phyloP scores from a whole-genome alignment of 305 asterid genomes.

The Solanum hybrid region DNA sequence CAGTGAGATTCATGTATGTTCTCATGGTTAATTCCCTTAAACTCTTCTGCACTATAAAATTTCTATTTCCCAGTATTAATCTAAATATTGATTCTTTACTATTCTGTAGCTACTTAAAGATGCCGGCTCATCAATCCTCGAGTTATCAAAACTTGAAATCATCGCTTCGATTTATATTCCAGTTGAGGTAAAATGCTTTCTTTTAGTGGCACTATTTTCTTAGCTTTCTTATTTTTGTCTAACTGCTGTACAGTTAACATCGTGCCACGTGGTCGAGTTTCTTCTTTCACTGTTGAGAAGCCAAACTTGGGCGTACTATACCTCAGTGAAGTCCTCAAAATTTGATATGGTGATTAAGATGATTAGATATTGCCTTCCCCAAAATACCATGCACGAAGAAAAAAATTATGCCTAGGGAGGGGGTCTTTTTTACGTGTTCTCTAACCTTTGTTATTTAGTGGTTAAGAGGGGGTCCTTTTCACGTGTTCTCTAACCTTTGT shows the following conservation, averaged over 20 bases:
- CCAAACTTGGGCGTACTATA: background rate
- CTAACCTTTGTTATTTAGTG: background rate
- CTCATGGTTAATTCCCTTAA: constrained; percentile 11
- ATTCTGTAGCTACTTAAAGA: constrained; percentile 75
- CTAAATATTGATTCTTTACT: constrained; percentile 29
- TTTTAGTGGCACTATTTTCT: background rate
- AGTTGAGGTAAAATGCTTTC: constrained; percentile 12
- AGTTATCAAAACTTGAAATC: constrained; percentile 69
- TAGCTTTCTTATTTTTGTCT: background rate
- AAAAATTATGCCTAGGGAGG: background rate
- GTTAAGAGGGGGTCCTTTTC: background rate
- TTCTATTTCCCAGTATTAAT: constrained; percentile 10
- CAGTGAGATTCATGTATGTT: constrained; percentile 87
- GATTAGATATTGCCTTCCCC: background rate
- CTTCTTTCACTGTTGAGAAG: background rate
- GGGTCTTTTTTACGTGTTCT: background rate
- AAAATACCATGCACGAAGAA: background rate
- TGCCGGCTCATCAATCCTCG: constrained; percentile 72
- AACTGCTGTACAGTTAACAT: background rate
- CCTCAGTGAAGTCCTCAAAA: background rate
- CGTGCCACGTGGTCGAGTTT: background rate
- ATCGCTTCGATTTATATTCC: constrained; percentile 69
- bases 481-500: background rate
- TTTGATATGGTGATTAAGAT: background rate
- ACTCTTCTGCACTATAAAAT: background rate